These are phyloP conservation scores for Verticillium klebahnii DNA, from an alignment of 2,329 filamentous ascomycete species.

Conservation along the genomic window DNA sequence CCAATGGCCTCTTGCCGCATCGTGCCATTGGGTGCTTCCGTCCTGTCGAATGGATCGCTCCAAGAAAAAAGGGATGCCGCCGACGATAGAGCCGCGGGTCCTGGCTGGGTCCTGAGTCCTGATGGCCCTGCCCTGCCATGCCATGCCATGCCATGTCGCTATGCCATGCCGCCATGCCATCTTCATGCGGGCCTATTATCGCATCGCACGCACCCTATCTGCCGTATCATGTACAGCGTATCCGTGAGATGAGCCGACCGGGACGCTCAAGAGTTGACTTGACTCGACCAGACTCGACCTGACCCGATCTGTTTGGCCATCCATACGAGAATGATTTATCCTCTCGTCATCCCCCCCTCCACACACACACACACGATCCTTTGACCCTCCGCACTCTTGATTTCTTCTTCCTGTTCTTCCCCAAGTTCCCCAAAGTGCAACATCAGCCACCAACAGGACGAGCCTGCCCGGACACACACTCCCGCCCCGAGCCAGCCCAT, in stretches of 20 bases:
- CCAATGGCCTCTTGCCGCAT: not conserved
- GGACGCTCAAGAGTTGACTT: not conserved
- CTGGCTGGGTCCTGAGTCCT: not conserved
- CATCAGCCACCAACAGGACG: not conserved
- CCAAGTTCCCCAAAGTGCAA: not conserved
- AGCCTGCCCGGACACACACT: not conserved
- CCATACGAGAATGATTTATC: not conserved
- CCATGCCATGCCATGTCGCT: not conserved
- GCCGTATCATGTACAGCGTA: not conserved
- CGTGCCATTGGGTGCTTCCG: not conserved
- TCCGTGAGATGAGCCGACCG: not conserved
- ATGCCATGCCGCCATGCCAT: not conserved
- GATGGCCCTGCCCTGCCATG: not conserved
- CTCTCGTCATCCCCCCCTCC: not conserved
- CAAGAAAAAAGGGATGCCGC: not conserved
- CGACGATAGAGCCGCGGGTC: not conserved
- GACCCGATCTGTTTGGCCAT: not conserved
- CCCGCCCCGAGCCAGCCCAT: conserved; percentile 3
- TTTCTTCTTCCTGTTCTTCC: not conserved
- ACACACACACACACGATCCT: not conserved
- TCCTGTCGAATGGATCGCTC: not conserved
- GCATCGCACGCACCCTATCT: not conserved
- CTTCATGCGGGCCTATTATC: conserved; percentile 3
- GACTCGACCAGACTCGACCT: not conserved
- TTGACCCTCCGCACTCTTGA: not conserved